Conservation (phyloP, 1,284 basidiomycete species). For the Marasmius fiardii region DNA sequence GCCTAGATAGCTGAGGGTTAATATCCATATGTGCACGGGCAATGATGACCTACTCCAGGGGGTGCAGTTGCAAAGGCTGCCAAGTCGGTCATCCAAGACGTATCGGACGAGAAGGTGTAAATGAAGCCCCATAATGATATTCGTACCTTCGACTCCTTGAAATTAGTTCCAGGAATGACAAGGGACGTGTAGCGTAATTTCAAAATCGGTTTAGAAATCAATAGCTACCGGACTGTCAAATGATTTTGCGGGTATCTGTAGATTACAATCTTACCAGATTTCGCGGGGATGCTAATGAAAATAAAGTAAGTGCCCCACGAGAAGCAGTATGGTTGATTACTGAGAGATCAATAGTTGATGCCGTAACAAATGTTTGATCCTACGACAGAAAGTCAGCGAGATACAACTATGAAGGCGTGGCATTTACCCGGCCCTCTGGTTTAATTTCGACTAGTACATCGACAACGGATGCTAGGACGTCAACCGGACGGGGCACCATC, state of each 20-base stretch:
- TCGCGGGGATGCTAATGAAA: slow-evolving; percentile 49
- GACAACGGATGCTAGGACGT: slow-evolving; percentile 60
- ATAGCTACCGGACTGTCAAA: slow-evolving; percentile 31
- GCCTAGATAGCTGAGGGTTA: slow-evolving; percentile 43
- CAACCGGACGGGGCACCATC: slow-evolving; percentile 40
- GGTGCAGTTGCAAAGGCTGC: slow-evolving; percentile 76
- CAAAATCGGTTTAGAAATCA: slow-evolving; percentile 49
- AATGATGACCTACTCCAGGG: slow-evolving; percentile 62
- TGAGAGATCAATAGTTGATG: slow-evolving; percentile 60
- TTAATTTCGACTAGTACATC: slow-evolving; percentile 65
- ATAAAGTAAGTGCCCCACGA: slow-evolving; percentile 35
- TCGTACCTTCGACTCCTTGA: slow-evolving; percentile 80
- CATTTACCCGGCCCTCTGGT: slow-evolving; percentile 62
- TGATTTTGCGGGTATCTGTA: background rate
- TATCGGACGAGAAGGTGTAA: slow-evolving; percentile 60
- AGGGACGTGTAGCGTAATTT: slow-evolving; percentile 70
- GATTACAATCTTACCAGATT: slow-evolving; percentile 44
- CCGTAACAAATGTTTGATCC: slow-evolving; percentile 69
- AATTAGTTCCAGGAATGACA: slow-evolving; percentile 57
- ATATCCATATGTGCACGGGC: slow-evolving; percentile 3
- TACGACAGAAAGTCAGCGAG: slow-evolving; percentile 24
- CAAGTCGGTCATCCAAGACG: slow-evolving; percentile 66
- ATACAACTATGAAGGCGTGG: background rate
- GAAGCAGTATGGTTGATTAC: slow-evolving; percentile 43
- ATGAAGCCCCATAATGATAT: slow-evolving; percentile 67